A percentile compares a stretch with the other conserved stretches of the same genome.
Conservation (phyloP, 768 basidiomycete species). For the Dentipellis fragilis region DNA sequence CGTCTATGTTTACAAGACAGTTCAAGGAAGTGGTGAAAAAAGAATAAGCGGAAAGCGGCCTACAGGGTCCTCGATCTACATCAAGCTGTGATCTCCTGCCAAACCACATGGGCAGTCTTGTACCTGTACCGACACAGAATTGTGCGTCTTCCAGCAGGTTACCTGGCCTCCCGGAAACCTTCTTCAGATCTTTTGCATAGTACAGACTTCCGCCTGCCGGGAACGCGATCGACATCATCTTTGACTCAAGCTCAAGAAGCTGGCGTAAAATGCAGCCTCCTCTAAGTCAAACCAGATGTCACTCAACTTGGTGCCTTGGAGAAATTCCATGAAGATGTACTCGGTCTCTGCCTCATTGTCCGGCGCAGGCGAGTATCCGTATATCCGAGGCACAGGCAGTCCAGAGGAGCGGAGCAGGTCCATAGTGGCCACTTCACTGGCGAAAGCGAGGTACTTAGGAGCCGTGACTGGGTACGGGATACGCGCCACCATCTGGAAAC, state of each 20-base stretch:
- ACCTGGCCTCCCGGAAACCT: constrained; percentile 22
- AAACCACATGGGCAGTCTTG: constrained; percentile 34
- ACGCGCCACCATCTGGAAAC: constrained; percentile 19
- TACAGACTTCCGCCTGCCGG: constrained; percentile 45
- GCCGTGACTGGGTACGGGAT: constrained; percentile 18
- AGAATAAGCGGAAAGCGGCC: constrained; percentile 24
- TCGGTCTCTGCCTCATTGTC: constrained; percentile 8
- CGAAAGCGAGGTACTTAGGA: constrained; percentile 20
- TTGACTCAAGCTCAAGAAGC: constrained; percentile 35
- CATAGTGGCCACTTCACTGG: constrained; percentile 24
- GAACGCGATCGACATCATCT: constrained; percentile 37
- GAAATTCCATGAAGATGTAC: constrained; percentile 12
- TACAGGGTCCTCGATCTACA: constrained; percentile 44
- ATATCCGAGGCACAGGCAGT: constrained; percentile 22
- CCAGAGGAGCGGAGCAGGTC: constrained; percentile 18
- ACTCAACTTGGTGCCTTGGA: constrained; percentile 8
- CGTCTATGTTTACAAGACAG: constrained; percentile 30
- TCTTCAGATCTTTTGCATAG: constrained; percentile 35
- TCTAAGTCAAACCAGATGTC: constrained; percentile 6
- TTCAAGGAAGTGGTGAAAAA: constrained; percentile 18
- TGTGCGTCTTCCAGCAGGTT: constrained; percentile 20
- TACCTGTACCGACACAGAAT: constrained; percentile 27
- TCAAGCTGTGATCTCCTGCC: constrained; percentile 40
- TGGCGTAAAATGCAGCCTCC: constrained; percentile 31
- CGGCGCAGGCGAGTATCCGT: constrained; percentile 9